Conservation (phyloP, 1,284 basidiomycete species). For the Butyriboletus regius region DNA sequence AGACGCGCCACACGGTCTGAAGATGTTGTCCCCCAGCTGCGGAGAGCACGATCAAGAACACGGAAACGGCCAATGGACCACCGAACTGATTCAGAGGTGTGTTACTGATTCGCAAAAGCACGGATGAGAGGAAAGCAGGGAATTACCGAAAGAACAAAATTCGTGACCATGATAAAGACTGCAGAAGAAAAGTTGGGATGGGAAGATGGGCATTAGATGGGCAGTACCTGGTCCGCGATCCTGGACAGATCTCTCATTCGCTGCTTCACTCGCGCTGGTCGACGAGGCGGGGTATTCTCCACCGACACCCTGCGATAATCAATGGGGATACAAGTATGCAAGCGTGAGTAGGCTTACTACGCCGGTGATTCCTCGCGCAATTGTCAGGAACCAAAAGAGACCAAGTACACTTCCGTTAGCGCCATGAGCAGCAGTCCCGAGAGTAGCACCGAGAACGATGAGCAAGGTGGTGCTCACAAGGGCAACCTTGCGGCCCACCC, state of each 20-base stretch:
- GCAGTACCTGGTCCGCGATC: conserved; percentile 53
- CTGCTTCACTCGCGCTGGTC: conserved; percentile 61
- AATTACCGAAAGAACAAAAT: conserved; percentile 53
- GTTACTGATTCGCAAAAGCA: conserved; percentile 10
- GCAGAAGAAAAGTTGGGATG: conserved; percentile 5
- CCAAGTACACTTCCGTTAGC: conserved; percentile 51
- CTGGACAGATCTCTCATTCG: conserved; percentile 61
- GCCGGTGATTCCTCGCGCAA: conserved; percentile 66
- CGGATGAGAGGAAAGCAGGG: background rate
- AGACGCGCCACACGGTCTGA: conserved; percentile 67
- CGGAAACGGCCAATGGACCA: conserved; percentile 60
- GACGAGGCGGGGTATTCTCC: conserved; percentile 74
- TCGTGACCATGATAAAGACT: conserved; percentile 72
- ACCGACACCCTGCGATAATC: conserved; percentile 50
- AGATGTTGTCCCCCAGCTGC: conserved; percentile 60
- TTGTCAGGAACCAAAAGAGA: conserved; percentile 71
- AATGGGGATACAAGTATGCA: conserved; percentile 1
- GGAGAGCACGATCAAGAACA: conserved; percentile 67
- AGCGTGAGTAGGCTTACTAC: conserved; percentile 41
- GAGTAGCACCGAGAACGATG: conserved; percentile 65
- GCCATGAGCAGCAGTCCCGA: conserved; percentile 67
- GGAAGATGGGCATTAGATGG: background rate
- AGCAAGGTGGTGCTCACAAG: conserved; percentile 63
- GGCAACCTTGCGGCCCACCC: conserved; percentile 64
- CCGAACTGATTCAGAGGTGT: conserved; percentile 43